Conservation (phyloP, 2,329 filamentous ascomycete species). For the Hymenoscyphus infarciens region DNA sequence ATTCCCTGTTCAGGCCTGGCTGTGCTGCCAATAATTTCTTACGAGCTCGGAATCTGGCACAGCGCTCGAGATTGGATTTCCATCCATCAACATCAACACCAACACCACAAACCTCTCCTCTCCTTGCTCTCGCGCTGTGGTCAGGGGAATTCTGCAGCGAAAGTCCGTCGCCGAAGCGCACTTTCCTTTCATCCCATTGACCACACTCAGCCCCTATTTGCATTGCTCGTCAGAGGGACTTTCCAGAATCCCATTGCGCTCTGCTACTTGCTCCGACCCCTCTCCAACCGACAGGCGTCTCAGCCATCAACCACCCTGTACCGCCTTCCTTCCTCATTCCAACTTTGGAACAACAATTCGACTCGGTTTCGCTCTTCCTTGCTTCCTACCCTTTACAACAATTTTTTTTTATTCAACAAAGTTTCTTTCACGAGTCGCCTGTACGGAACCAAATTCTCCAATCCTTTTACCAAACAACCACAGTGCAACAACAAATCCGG, state of each 20-base stretch:
- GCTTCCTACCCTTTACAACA: conserved; percentile 11
- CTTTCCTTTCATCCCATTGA: not conserved
- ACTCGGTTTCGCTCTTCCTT: conserved; percentile 14
- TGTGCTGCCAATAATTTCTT: conserved; percentile 12
- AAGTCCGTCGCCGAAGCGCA: not conserved
- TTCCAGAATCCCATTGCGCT: conserved; percentile 1
- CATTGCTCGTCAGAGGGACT: not conserved
- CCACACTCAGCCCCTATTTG: conserved; percentile 1
- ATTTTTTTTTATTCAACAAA: conserved; percentile 2
- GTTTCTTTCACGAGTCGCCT: not conserved
- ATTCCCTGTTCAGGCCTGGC: conserved; percentile 1
- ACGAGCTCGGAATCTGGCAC: not conserved
- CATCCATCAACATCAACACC: not conserved
- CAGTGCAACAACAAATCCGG: not conserved
- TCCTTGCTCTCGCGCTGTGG: not conserved
- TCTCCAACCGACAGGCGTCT: conserved; percentile 6
- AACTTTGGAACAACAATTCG: not conserved
- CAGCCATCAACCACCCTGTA: conserved; percentile 7
- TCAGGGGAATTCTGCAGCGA: not conserved
- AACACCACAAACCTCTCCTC: not conserved
- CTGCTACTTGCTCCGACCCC: not conserved
- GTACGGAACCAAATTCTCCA: not conserved
- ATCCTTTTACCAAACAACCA: not conserved
- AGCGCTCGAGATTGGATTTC: not conserved
- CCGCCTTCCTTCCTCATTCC: conserved; percentile 6